Conservation (phyloP, 495 filamentous ascomycete genomes). For the Penicillium atrosanguineum region DNA sequence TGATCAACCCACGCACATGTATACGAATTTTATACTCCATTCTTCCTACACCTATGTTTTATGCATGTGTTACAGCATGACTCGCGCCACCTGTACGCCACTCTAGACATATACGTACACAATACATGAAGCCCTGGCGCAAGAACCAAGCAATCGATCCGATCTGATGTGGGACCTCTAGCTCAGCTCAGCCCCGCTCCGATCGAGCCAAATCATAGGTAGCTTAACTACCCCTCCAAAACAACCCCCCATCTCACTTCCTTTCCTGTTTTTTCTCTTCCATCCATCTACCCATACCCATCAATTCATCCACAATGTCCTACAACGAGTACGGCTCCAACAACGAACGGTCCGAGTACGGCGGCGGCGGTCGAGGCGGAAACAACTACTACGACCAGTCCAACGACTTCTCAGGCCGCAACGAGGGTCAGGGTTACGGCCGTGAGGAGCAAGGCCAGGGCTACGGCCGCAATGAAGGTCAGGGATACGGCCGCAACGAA, state of each 20-base stretch:
- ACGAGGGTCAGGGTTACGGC: neutral
- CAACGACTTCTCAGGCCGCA: constrained; percentile 10
- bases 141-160: neutral
- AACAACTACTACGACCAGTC: constrained; percentile 18
- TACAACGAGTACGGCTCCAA: constrained; percentile 14
- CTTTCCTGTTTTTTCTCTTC: neutral
- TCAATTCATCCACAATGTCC: constrained; percentile 13
- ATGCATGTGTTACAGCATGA: too few species aligned
- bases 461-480: too few species aligned
- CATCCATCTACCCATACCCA: neutral
- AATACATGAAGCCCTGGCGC: neutral
- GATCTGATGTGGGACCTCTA: neutral
- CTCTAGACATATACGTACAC: neutral
- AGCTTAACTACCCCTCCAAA: neutral
- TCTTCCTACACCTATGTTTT: too few species aligned
- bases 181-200: neutral
- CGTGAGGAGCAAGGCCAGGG: too few species aligned
- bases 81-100: too few species aligned
- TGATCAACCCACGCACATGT: too few species aligned
- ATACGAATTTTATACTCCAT: too few species aligned
- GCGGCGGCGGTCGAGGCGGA: constrained; percentile 10
- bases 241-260: neutral
- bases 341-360: constrained; percentile 5
- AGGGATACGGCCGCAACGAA: too few species aligned
- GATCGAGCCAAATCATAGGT: neutral